A percentile compares a stretch with the other conserved stretches of the same genome.
Conservation (phyloP, 2,329 filamentous ascomycete genomes). For the Neocucurbitaria cava region DNA sequence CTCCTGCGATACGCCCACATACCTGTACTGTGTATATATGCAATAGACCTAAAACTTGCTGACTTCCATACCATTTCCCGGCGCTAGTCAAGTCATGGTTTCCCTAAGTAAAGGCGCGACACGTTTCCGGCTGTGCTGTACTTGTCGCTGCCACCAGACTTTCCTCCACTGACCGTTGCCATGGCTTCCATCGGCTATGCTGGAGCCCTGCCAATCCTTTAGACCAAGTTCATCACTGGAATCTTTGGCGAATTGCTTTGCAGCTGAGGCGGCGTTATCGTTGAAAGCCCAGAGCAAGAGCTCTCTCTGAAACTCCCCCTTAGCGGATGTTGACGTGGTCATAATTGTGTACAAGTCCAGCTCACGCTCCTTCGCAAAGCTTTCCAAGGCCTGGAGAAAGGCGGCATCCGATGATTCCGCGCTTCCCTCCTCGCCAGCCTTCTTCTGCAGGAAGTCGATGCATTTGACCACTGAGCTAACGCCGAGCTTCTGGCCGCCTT, state of each 20-base stretch:
- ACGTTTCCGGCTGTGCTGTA: slow-evolving; percentile 67
- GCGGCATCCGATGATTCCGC: slow-evolving; percentile 32
- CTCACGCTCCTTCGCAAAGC: slow-evolving; percentile 63
- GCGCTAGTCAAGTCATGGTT: slow-evolving; percentile 38
- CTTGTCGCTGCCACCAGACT: slow-evolving; percentile 71
- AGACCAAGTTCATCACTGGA: slow-evolving; percentile 62
- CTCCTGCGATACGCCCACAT: slow-evolving; percentile 3
- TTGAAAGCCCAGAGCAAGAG: slow-evolving; percentile 70
- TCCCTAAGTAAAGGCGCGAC: slow-evolving; percentile 66
- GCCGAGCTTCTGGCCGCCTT: slow-evolving; percentile 64
- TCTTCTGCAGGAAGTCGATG: slow-evolving; percentile 65
- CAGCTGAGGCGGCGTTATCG: slow-evolving; percentile 57
- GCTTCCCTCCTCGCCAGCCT: slow-evolving; percentile 55
- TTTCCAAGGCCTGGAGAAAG: slow-evolving; percentile 59
- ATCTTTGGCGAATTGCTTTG: slow-evolving; percentile 61
- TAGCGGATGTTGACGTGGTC: slow-evolving; percentile 66
- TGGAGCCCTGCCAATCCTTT: slow-evolving; percentile 59
- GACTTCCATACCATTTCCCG: background rate
- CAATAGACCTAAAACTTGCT: slow-evolving; percentile 12
- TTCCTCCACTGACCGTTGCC: slow-evolving; percentile 57
- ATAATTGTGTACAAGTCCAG: slow-evolving; percentile 73
- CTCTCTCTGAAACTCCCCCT: slow-evolving; percentile 68
- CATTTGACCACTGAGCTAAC: slow-evolving; percentile 70
- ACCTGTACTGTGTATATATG: background rate
- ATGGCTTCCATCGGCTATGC: slow-evolving; percentile 46